phyloP scores from a whole-genome alignment of 352 stramenopile species.

The Globisporangium heterothallicum region DNA sequence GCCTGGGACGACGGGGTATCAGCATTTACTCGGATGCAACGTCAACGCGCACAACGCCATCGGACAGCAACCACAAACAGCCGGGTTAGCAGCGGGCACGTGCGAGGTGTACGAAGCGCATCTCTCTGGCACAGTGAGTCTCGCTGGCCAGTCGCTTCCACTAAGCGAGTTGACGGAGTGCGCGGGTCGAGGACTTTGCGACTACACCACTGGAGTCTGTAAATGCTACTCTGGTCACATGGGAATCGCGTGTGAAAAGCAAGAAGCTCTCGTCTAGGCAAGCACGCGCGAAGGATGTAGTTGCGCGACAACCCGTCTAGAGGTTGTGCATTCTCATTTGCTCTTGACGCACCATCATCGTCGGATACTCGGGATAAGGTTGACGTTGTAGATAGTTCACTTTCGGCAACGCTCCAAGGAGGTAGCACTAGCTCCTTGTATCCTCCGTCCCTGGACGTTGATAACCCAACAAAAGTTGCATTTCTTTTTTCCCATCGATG shows the following conservation, averaged over 20 bases:
- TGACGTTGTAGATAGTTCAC: no score
- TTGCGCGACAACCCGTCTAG: background rate
- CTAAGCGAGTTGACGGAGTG: slow-evolving; percentile 55
- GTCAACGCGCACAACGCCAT: slow-evolving; percentile 17
- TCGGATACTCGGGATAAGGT: no score
- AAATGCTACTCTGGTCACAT: slow-evolving; percentile 70
- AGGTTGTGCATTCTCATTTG: background rate
- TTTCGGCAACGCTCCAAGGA: no score
- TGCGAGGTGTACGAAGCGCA: slow-evolving; percentile 40
- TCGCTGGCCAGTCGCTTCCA: slow-evolving; percentile 3
- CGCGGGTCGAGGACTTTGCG: slow-evolving; percentile 53
- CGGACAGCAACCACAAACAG: slow-evolving; percentile 36
- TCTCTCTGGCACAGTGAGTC: background rate
- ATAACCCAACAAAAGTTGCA: no score
- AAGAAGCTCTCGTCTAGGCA: slow-evolving; percentile 50
- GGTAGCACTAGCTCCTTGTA: no score
- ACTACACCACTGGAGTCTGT: slow-evolving; percentile 46
- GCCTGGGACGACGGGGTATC: slow-evolving; percentile 47
- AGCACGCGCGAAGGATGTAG: slow-evolving; percentile 16
- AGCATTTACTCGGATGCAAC: slow-evolving; percentile 52
- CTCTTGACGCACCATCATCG: no score
- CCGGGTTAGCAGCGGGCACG: background rate
- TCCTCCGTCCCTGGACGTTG: no score
- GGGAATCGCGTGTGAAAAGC: slow-evolving; percentile 63
- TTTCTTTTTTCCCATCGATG: no score